Percentiles rank a stretch among this genome's conserved stretches.
Conservation (phyloP, 2,329 filamentous ascomycete species). For the Colletotrichum sp. region DNA sequence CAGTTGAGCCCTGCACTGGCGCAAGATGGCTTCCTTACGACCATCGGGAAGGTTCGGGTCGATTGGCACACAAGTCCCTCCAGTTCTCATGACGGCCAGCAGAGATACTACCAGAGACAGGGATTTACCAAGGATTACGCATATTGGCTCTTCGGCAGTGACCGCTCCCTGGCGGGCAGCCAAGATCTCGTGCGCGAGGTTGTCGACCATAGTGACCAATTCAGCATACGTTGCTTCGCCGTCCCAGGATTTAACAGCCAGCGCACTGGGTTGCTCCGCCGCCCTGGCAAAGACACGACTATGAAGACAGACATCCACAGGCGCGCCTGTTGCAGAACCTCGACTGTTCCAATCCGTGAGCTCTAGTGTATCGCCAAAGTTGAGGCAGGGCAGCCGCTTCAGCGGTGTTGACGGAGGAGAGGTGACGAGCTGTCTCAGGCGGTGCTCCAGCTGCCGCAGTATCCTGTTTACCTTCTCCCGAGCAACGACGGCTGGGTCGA, state of each 20-base stretch:
- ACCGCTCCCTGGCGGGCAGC: not conserved
- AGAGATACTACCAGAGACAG: not conserved
- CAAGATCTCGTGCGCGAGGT: not conserved
- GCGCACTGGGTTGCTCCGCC: not conserved
- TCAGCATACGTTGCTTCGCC: not conserved
- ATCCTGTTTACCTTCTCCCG: not conserved
- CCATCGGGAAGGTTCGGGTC: not conserved
- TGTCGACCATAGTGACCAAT: not conserved
- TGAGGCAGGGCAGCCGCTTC: not conserved
- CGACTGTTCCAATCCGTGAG: not conserved
- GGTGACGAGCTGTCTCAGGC: not conserved
- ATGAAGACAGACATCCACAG: not conserved
- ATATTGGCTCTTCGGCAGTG: not conserved
- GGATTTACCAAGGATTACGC: not conserved
- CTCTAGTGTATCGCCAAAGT: not conserved
- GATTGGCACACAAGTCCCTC: not conserved
- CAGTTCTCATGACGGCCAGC: not conserved
- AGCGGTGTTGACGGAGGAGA: fast-evolving
- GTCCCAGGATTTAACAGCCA: not conserved
- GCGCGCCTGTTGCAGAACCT: not conserved
- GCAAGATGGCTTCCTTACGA: not conserved
- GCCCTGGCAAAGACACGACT: not conserved
- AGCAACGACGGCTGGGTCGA: not conserved
- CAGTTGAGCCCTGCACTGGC: not conserved
- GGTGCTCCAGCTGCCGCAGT: not conserved